phyloP scores from a whole-genome alignment of 352 stramenopile genomes.

The Globisporangium yorkense region DNA sequence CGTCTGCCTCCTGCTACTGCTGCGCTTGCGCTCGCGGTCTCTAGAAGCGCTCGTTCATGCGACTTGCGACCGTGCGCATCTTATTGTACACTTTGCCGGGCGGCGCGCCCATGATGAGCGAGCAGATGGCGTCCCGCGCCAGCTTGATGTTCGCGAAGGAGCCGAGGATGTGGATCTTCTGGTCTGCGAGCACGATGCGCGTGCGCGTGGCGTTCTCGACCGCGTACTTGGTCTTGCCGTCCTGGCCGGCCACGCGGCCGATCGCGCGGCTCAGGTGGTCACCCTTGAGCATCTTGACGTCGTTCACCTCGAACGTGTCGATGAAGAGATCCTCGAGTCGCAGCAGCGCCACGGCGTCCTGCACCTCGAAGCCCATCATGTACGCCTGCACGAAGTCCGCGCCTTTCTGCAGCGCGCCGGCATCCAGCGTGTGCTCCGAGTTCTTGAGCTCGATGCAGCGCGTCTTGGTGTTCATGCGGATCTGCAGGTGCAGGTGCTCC shows the following conservation, averaged over 20 bases:
- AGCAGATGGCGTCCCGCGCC: slow-evolving; percentile 89
- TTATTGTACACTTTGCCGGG: slow-evolving; percentile 99
- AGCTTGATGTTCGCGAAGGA: slow-evolving; percentile 98
- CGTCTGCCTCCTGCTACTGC: neutral
- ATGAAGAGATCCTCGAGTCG: slow-evolving; percentile 98
- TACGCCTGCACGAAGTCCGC: slow-evolving; percentile 98
- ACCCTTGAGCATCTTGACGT: slow-evolving; percentile 96
- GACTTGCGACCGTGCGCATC: slow-evolving; percentile 98
- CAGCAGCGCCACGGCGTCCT: slow-evolving; percentile 96
- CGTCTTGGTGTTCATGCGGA: slow-evolving; percentile 99
- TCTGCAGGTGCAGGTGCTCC: slow-evolving; percentile 97
- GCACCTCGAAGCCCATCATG: slow-evolving; percentile 99
- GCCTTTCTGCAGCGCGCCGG: slow-evolving; percentile 94
- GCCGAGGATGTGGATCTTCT: slow-evolving; percentile 98
- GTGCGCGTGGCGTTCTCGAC: slow-evolving; percentile 99
- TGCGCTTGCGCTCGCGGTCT: neutral
- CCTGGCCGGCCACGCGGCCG: slow-evolving; percentile 96
- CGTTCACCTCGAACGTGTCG: slow-evolving; percentile 98
- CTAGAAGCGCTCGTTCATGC: slow-evolving; percentile 97
- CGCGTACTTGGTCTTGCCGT: slow-evolving; percentile 98
- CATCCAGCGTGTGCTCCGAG: slow-evolving; percentile 91
- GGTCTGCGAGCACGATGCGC: slow-evolving; percentile 97
- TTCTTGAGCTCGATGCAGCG: slow-evolving; percentile 97
- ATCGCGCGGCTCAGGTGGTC: slow-evolving; percentile 99
- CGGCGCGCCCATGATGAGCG: slow-evolving; percentile 94